Evolutionary conservation across 306 rosid genomes (phyloP).

Genomic region (Fragaria iinumae): DNA sequence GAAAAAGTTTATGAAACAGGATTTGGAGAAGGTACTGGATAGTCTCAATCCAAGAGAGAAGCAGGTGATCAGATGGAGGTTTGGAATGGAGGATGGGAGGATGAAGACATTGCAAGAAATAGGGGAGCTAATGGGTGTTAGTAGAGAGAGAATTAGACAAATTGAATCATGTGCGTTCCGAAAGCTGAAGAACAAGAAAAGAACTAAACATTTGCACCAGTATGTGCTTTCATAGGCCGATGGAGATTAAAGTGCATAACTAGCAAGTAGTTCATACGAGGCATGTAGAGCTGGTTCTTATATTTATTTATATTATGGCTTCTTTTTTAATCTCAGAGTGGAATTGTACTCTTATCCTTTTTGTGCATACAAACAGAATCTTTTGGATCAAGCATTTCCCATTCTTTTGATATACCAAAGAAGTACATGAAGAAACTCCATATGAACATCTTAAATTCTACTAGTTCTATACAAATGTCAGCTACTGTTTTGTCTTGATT

Average conservation of each 20-base stretch:
- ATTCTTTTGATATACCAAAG: conserved; percentile 21
- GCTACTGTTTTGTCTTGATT: not conserved
- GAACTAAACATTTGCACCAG: conserved; percentile 83
- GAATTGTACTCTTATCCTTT: conserved; percentile 20
- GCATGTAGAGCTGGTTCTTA: conserved; percentile 17
- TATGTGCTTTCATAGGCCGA: conserved; percentile 57
- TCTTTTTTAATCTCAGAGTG: conserved; percentile 18
- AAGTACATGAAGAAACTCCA: not conserved
- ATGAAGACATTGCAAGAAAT: conserved; percentile 94
- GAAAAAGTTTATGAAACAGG: conserved; percentile 81
- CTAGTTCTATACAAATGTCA: not conserved
- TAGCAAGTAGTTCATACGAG: conserved; percentile 13
- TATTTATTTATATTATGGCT: conserved; percentile 9
- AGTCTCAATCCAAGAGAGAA: conserved; percentile 76
- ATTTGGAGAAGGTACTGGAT: conserved; percentile 71
- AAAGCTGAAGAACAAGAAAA: conserved; percentile 87
- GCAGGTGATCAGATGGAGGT: conserved; percentile 88
- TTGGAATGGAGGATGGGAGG: conserved; percentile 96
- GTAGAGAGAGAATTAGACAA: conserved; percentile 95
- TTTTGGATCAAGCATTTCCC: conserved; percentile 24
- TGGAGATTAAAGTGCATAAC: conserved; percentile 19
- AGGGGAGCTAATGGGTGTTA: conserved; percentile 88
- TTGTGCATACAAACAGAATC: conserved; percentile 43
- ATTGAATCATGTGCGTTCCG: conserved; percentile 84
- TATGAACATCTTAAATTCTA: not conserved